A percentile compares a stretch with the other conserved stretches of the same genome.
Conservation (phyloP, 2,329 filamentous ascomycete genomes). For the Colletotrichum aenigma region DNA sequence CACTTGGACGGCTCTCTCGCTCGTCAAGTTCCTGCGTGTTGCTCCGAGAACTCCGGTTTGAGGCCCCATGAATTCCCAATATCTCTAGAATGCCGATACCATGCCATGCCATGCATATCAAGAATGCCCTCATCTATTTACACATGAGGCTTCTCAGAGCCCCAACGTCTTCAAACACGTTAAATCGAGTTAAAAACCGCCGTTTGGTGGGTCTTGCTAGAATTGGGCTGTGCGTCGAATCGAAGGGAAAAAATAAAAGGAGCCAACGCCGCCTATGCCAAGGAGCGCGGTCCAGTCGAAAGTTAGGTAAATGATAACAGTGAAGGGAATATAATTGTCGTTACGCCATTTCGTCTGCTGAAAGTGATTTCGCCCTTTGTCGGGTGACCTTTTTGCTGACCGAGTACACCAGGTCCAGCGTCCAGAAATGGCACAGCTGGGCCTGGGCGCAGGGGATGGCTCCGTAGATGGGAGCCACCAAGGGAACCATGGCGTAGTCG, state of each 20-base stretch:
- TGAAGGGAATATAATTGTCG: slow-evolving; percentile 26
- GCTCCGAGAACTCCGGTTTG: slow-evolving; percentile 51
- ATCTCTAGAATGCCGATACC: slow-evolving; percentile 53
- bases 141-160: slow-evolving; percentile 39
- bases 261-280: not conserved
- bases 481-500: slow-evolving; percentile 69
- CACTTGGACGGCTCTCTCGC: slow-evolving; percentile 26
- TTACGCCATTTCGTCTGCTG: slow-evolving; percentile 50
- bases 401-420: slow-evolving; percentile 69
- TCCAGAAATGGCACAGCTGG: slow-evolving; percentile 73
- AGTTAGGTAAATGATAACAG: not conserved
- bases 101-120: slow-evolving; percentile 54
- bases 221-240: slow-evolving; percentile 26
- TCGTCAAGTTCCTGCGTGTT: slow-evolving; percentile 36
- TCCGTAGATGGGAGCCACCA: slow-evolving; percentile 72
- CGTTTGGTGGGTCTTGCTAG: slow-evolving; percentile 20
- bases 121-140: slow-evolving; percentile 55
- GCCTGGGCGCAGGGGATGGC: slow-evolving; percentile 72
- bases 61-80: slow-evolving; percentile 42
- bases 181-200: slow-evolving; percentile 22
- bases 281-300: not conserved
- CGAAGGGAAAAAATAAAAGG: slow-evolving; percentile 22
- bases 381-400: slow-evolving; percentile 73
- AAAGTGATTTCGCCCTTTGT: slow-evolving; percentile 50
- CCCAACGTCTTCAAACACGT: slow-evolving; percentile 28